Evolutionary conservation across 805 yeast genomes (phyloP), one percentile per base, ranked within the genome.

Genomic region (Saturnispora diversa): DNA sequence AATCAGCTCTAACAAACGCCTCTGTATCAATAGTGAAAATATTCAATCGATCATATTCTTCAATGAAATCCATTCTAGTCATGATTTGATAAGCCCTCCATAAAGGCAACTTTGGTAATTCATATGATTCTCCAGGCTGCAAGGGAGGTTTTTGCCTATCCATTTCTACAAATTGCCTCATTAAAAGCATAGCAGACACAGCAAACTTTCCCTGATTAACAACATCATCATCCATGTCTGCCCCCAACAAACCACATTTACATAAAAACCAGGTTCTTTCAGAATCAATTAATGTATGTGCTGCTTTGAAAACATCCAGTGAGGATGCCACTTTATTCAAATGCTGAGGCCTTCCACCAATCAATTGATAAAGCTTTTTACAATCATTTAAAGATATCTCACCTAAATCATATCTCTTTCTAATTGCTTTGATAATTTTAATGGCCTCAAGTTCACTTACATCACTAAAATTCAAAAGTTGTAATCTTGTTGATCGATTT

Each of bases 321-420:
- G 77, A 80, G 26, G 77, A 65, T 0, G 84, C 74, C 1, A 81
- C 90, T 35, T 79, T 80, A 2, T 82, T 73, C 3, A 84, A 59
- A 57, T 84, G 90, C 58, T 84, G 94, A 0, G 94, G 87, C 35
- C 94, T 67, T 1, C 94, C 94, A 2, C 94, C 94, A 33, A 84
- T 74, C 27, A 83, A 61, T 44, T 78, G 76, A 55, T 80, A 84
- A 3, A 84, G 69, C 30, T 70, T 60, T 4, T 29, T 30, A 39
- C 49, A 51, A 10, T 41, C 42, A 0, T 55, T 60, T 3, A 65
- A 69, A 12, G 62, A 54, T 1, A 77, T 44, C 0, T 48, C 47
- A 27, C 65, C 68, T 19, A 67, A 60, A 30, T 70, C 70, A 44
- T 54, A 62, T 41, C 62, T 59, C 35, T 55, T 50, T 40, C 94